Conservation (phyloP, 768 basidiomycete genomes). For the Gautieria morchelliformis region DNA sequence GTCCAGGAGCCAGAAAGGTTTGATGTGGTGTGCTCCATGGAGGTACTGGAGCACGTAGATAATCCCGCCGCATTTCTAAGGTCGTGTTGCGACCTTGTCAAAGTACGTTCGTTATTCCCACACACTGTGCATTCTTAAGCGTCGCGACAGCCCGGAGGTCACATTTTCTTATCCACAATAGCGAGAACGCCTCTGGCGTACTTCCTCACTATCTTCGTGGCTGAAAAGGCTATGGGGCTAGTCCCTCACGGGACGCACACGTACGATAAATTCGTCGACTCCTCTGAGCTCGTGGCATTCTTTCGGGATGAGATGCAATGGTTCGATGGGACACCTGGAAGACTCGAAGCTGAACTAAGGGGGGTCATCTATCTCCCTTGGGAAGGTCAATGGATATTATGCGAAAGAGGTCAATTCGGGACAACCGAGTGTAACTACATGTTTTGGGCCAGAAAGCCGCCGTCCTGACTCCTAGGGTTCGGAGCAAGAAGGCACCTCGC, state of each 20-base stretch:
- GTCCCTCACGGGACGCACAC: conserved; percentile 89
- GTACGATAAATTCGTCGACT: conserved; percentile 81
- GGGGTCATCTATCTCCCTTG: conserved; percentile 73
- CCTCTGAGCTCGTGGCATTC: conserved; percentile 74
- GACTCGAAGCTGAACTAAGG: conserved; percentile 68
- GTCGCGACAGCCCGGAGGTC: conserved; percentile 76
- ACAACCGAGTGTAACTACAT: conserved; percentile 66
- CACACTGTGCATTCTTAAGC: neutral
- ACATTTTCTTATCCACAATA: conserved; percentile 92
- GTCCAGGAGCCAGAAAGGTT: conserved; percentile 55
- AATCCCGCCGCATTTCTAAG: conserved; percentile 78
- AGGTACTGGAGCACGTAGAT: conserved; percentile 96
- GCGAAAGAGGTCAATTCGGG: conserved; percentile 33
- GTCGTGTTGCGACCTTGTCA: conserved; percentile 76
- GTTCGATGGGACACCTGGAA: conserved; percentile 50
- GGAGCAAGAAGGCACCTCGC: too few species aligned
- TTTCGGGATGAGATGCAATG: conserved; percentile 56
- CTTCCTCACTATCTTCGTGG: conserved; percentile 61
- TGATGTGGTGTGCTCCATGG: conserved; percentile 95
- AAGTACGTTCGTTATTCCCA: conserved; percentile 36
- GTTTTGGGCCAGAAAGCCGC: conserved; percentile 79
- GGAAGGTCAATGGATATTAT: conserved; percentile 58
- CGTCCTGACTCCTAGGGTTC: neutral
- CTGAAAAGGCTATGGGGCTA: conserved; percentile 71
- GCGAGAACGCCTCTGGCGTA: conserved; percentile 75